Evolutionary conservation across 1,139 yeast genomes (phyloP), one percentile per base, ranked within the genome.

Genomic region (Dujonia santamariae): DNA sequence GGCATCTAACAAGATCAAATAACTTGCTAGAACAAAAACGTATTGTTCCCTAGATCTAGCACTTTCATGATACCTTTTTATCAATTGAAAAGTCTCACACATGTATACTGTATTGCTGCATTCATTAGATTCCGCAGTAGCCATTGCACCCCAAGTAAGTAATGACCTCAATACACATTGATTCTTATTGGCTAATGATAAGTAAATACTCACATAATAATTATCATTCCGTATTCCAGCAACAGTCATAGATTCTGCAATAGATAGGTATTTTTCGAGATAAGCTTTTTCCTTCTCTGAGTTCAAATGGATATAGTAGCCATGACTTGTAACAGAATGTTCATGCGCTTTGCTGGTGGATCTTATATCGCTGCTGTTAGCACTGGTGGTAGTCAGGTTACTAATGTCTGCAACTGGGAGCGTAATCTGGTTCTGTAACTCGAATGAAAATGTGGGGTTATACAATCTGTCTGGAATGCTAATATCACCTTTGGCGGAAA

Each of bases 51-150:
- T n/a, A n/a, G n/a, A n/a, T n/a, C n/a, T n/a, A n/a, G n/a, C 19
- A 29, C 19, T 32, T 13, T 21, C 23, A 12, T 21, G n/a, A 12
- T 8, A 44, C 36, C 37, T 44, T 44, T 6, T n/a, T 11, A n/a
- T 6, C 30, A 17, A n/a, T 13, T 7, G 19, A 9, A 7, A 7
- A 11, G 6, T 7, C 6, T n/a, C n/a, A n/a, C n/a, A n/a, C n/a
- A n/a, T n/a, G n/a, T n/a, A n/a, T n/a, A n/a, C n/a, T n/a, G n/a
- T n/a, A n/a, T n/a, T n/a, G n/a, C n/a, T 21, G 23, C 11, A 11
- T 13, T 44, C 50, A 28, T 32, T 33, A 19, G 41, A 40, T 27
- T 46, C 38, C 12, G 37, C 40, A 8, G 48, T 38, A 19, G 50
- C 41, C 32, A 48, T 38, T 14, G 41, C 42, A 16, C 38, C 35